Evolutionary conservation across 352 stramenopile species (phyloP).

Genomic region (Globisporangium takayamanum): DNA sequence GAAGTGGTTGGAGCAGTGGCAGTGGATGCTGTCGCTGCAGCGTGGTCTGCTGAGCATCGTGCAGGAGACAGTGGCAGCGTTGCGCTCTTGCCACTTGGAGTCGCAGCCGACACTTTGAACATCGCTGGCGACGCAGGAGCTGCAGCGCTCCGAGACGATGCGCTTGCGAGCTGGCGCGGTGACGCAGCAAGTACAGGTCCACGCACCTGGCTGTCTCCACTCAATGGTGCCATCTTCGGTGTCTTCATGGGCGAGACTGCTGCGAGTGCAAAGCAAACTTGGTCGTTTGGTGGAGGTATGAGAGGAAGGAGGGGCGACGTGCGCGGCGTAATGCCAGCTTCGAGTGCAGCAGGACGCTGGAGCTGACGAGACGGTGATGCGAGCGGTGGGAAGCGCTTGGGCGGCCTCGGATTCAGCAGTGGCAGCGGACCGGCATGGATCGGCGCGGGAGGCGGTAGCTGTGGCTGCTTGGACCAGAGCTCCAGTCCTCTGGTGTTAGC

Average conservation of each 20-base stretch:
- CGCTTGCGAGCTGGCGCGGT: not conserved
- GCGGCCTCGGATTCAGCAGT: slow-evolving; percentile 2
- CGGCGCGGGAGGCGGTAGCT: not conserved
- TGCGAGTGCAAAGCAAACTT: slow-evolving; percentile 9
- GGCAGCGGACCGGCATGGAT: not conserved
- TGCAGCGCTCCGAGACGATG: not conserved
- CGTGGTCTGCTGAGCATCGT: not conserved
- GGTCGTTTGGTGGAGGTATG: slow-evolving; percentile 1
- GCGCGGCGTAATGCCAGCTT: slow-evolving; percentile 4
- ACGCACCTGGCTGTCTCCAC: slow-evolving; percentile 6
- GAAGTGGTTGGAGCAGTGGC: not conserved
- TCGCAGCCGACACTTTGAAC: not conserved
- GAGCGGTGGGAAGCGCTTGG: slow-evolving; percentile 15
- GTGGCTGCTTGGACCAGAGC: not conserved
- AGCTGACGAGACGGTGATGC: slow-evolving; percentile 2
- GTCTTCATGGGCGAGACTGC: slow-evolving; percentile 5
- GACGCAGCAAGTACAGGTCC: not conserved
- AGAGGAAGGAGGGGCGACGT: not conserved
- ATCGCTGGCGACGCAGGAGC: not conserved
- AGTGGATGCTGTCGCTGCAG: not conserved
- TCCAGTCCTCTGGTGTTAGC: not conserved
- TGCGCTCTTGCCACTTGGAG: not conserved
- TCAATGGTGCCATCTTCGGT: not conserved
- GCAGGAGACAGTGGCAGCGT: not conserved
- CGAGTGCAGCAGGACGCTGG: not conserved